Percentiles rank a stretch among this genome's conserved stretches.
phyloP scores from a whole-genome alignment of 192 early-diverging fungal genomes.

The Coemansia sp. region DNA sequence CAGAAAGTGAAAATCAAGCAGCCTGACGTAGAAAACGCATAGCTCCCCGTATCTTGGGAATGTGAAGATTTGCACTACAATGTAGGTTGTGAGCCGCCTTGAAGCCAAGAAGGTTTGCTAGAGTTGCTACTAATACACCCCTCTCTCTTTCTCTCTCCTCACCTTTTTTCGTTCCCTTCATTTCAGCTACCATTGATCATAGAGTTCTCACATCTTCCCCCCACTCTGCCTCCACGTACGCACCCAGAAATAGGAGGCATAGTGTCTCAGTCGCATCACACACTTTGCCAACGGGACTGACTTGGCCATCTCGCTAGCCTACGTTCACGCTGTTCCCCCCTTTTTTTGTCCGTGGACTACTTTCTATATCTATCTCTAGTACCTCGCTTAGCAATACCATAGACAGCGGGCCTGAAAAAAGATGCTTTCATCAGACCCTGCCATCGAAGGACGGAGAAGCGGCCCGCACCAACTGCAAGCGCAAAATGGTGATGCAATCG shows the following conservation, averaged over 20 bases:
- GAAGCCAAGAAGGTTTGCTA: neutral
- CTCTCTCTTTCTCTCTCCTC: neutral
- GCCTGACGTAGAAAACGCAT: neutral
- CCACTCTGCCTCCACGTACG: neutral
- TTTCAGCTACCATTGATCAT: neutral
- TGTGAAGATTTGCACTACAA: neutral
- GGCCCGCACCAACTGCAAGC: conserved; percentile 6
- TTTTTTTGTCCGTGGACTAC: neutral
- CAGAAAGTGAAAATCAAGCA: neutral
- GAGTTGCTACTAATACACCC: neutral
- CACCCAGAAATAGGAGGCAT: neutral
- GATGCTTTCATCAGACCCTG: conserved; percentile 32
- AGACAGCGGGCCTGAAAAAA: neutral
- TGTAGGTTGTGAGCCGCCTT: neutral
- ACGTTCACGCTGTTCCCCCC: neutral
- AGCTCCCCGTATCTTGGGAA: conserved; percentile 3
- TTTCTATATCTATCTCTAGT: neutral
- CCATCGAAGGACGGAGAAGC: neutral
- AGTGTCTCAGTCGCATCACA: conserved; percentile 1
- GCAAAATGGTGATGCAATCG: neutral
- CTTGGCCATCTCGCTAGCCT: neutral
- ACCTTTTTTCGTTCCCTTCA: neutral
- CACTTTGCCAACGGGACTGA: neutral
- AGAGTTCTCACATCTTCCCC: neutral
- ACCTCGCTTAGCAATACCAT: neutral